A percentile compares a stretch with the other conserved stretches of the same genome.
Conservation (phyloP, 495 filamentous ascomycete genomes). For the Xylaria venustula region DNA sequence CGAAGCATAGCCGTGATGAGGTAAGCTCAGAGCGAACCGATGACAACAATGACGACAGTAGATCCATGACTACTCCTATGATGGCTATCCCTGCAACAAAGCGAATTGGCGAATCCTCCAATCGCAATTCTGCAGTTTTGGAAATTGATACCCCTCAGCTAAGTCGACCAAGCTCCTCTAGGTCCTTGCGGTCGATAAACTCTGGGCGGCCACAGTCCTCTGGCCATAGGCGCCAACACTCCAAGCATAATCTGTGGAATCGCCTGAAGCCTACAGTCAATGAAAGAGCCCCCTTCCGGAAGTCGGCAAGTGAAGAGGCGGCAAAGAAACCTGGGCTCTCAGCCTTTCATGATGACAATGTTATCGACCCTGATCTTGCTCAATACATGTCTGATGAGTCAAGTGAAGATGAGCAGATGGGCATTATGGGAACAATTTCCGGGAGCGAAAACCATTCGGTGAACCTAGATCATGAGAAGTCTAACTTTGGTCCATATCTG, state of each 20-base stretch:
- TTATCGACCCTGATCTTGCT: conserved; percentile 94
- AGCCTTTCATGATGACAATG: conserved; percentile 95
- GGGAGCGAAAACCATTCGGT: conserved; percentile 40
- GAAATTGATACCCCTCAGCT: conserved; percentile 78
- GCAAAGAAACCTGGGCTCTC: conserved; percentile 65
- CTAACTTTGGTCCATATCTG: conserved; percentile 52
- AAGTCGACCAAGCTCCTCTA: conserved; percentile 81
- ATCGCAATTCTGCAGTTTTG: conserved; percentile 81
- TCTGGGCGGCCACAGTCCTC: conserved; percentile 68
- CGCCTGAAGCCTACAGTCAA: conserved; percentile 50
- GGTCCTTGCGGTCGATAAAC: conserved; percentile 81
- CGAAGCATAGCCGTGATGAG: conserved; percentile 33
- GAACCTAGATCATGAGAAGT: conserved; percentile 47
- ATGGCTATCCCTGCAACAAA: conserved; percentile 90
- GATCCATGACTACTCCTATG: conserved; percentile 55
- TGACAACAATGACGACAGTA: conserved; percentile 36
- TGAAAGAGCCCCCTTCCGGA: conserved; percentile 88
- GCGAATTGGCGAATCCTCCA: conserved; percentile 75
- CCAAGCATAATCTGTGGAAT: conserved; percentile 76
- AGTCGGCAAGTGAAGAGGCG: conserved; percentile 63
- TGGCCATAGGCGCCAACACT: conserved; percentile 79
- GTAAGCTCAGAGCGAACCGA: conserved; percentile 42
- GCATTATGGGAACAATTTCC: conserved; percentile 73
- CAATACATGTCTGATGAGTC: conserved; percentile 95
- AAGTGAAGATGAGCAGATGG: conserved; percentile 88